Percentiles rank a stretch among this genome's conserved stretches.
phyloP scores from a whole-genome alignment of 805 yeast species.

The Monosporozyma aquatica region DNA sequence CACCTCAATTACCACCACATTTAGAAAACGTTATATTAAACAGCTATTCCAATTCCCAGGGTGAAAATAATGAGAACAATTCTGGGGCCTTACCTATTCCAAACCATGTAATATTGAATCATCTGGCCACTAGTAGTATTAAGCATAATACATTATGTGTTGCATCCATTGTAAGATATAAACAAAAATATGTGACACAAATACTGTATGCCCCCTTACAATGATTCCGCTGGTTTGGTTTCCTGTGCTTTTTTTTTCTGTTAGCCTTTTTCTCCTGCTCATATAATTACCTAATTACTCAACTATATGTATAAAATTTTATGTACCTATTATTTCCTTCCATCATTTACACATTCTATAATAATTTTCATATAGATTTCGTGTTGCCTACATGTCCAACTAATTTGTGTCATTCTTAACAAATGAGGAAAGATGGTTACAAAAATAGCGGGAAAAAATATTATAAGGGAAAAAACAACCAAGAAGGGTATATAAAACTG shows the following conservation, averaged over 20 bases:
- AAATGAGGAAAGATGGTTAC: too few species aligned
- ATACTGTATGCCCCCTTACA: slow-evolving; percentile 72
- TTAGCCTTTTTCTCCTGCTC: too few species aligned
- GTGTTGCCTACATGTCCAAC: too few species aligned
- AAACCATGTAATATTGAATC: slow-evolving; percentile 88
- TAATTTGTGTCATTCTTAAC: too few species aligned
- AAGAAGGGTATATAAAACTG: too few species aligned
- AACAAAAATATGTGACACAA: slow-evolving; percentile 83
- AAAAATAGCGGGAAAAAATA: too few species aligned
- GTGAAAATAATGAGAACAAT: slow-evolving; percentile 49
- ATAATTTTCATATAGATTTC: not conserved
- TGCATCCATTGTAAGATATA: slow-evolving; percentile 82
- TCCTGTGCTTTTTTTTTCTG: too few species aligned
- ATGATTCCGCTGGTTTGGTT: too few species aligned
- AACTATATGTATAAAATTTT: too few species aligned
- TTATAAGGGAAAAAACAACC: too few species aligned
- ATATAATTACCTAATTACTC: too few species aligned
- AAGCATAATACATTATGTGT: slow-evolving; percentile 91
- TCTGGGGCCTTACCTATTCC: slow-evolving; percentile 89
- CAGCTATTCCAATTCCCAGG: slow-evolving; percentile 39
- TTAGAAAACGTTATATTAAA: slow-evolving; percentile 87
- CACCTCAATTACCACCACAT: slow-evolving; percentile 96
- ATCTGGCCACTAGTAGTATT: slow-evolving; percentile 89
- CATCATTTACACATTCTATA: not conserved
- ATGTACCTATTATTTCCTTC: too few species aligned